Evolutionary conservation across 129 eudicot species (phyloP), one percentile per base, ranked within the genome.

Genomic region (Flaveria brownii): DNA sequence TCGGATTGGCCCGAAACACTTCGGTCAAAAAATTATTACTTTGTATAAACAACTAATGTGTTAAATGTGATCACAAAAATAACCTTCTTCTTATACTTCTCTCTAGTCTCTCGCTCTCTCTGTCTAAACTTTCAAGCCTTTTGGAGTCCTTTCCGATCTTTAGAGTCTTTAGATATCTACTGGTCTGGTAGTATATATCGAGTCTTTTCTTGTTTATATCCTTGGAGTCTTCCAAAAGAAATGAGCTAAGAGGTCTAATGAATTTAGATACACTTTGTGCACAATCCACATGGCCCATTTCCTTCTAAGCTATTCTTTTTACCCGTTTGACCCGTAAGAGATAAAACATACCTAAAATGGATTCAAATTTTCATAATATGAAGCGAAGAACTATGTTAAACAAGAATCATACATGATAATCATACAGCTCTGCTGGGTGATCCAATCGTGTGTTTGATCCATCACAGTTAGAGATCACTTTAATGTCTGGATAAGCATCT

Each of bases 371-470:
- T 25, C n/a, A 14, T 15, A 30, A 63, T 73, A 42, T 36, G 22
- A 56, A 20, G 56, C 15, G 70, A 50, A 50, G 42, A 74, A 25
- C 52, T 9, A 68, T 52, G 72, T 54, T 64, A n/a, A 74, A 39
- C 11, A 70, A 62, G 57, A 43, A 72, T 68, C 86, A 87, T 80
- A 95, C 99, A 72, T 95, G 99, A 85, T 78, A 95, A 83, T 95
- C 99, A 81, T 91, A 95, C 56, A 87, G 16, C 74, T 95, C 94
- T 20, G 99, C 97, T 1, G 97, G 99, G 82, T 91, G 99, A 61
- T 95, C 95, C 86, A 95, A 72, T 11, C 77, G 84, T 52, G 39
- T 20, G 62, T 79, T 36, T 75, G 96, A 86, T 46, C 89, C 99
- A 76, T 95, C 97, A 82, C 99, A 95, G 70, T 95, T 95, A 30